Evolutionary conservation across 257 asterid species (phyloP).

Genomic region (Knoxia roxburghii): DNA sequence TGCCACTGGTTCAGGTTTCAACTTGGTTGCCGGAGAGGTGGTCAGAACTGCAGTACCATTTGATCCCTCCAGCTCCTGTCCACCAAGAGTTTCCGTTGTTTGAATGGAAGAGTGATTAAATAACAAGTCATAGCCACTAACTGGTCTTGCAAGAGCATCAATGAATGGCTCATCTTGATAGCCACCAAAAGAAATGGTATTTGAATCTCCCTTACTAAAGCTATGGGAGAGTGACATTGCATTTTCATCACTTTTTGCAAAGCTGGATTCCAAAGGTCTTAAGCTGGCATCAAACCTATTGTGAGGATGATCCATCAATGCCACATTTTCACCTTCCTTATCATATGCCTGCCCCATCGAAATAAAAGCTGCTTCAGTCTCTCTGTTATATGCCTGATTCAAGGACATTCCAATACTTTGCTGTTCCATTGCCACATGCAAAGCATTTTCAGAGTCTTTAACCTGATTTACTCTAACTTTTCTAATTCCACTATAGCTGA

Average conservation of each 20-base stretch:
- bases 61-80: conserved; percentile 35
- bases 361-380: conserved; percentile 37
- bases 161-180: conserved; percentile 62
- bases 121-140: conserved; percentile 51
- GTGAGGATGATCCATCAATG: conserved; percentile 40
- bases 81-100: conserved; percentile 38
- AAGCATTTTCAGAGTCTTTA: conserved; percentile 48
- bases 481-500: conserved; percentile 52
- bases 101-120: conserved; percentile 58
- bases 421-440: conserved; percentile 36
- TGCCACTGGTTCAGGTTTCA: conserved; percentile 35
- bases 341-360: conserved; percentile 52
- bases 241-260: conserved; percentile 41
- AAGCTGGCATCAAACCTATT: conserved; percentile 43
- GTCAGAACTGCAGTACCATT: conserved; percentile 28
- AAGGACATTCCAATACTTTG: conserved; percentile 40
- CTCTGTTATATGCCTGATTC: conserved; percentile 48
- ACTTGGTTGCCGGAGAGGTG: conserved; percentile 36
- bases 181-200: conserved; percentile 47
- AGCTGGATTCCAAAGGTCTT: conserved; percentile 35
- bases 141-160: conserved; percentile 55
- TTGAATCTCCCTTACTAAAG: conserved; percentile 45
- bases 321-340: conserved; percentile 50
- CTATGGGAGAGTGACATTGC: conserved; percentile 34
- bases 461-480: conserved; percentile 70